phyloP scores from a whole-genome alignment of 805 yeast genomes.

The Candida mattraensis region DNA sequence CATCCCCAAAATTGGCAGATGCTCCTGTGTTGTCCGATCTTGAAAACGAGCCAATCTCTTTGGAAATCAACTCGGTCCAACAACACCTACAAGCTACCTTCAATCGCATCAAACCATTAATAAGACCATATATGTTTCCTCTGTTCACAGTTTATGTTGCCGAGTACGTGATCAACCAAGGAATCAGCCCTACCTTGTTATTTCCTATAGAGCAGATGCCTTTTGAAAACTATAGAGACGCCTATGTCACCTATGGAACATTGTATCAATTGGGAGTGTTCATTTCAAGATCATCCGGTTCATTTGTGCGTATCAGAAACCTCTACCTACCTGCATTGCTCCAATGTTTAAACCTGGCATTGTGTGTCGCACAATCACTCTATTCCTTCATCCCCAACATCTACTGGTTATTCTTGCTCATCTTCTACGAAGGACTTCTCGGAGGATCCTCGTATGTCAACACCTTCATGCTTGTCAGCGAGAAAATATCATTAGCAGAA shows the following conservation, averaged over 20 bases:
- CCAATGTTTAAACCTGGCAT: slow-evolving; percentile 61
- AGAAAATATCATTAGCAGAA: slow-evolving; percentile 47
- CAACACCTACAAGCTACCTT: slow-evolving; percentile 24
- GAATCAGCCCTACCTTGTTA: slow-evolving; percentile 82
- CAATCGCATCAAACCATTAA: slow-evolving; percentile 40
- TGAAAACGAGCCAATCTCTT: background rate
- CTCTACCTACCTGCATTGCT: slow-evolving; percentile 64
- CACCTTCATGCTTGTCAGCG: slow-evolving; percentile 77
- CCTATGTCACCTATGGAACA: slow-evolving; percentile 88
- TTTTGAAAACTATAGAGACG: slow-evolving; percentile 71
- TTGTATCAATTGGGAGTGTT: slow-evolving; percentile 92
- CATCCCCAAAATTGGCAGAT: slow-evolving; percentile 15
- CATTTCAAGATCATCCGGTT: slow-evolving; percentile 81
- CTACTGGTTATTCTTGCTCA: slow-evolving; percentile 58
- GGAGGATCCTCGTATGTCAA: slow-evolving; percentile 93
- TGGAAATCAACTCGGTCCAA: background rate
- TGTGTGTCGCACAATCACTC: slow-evolving; percentile 66
- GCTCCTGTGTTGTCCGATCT: background rate
- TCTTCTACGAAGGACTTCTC: slow-evolving; percentile 84
- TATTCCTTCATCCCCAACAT: slow-evolving; percentile 56
- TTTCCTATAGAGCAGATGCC: slow-evolving; percentile 75
- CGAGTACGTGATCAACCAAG: slow-evolving; percentile 90
- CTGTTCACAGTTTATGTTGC: slow-evolving; percentile 77
- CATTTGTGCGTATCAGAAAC: slow-evolving; percentile 55
- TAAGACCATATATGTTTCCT: slow-evolving; percentile 79